Conservation (phyloP, 208 protist genomes). For the Acanthamoeba culbertsoni region DNA sequence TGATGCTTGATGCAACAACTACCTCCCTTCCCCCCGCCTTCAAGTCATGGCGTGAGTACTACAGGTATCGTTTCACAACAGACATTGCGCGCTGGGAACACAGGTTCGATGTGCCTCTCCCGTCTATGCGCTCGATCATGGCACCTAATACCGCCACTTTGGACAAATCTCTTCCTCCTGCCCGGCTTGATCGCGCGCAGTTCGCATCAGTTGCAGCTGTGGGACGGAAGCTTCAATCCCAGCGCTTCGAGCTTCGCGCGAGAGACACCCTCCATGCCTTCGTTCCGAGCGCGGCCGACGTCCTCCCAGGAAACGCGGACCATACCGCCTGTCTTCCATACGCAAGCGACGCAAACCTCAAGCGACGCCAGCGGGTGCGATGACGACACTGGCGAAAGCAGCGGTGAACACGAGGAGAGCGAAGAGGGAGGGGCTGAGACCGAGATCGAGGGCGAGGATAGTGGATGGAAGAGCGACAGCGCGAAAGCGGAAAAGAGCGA, state of each 20-base stretch:
- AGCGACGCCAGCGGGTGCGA: too few species aligned
- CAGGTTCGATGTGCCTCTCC: background rate
- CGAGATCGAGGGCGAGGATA: too few species aligned
- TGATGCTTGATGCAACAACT: background rate
- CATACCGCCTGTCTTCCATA: too few species aligned
- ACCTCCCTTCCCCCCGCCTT: background rate
- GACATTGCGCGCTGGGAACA: background rate
- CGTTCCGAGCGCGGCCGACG: background rate
- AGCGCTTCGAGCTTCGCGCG: background rate
- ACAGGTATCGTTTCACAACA: background rate
- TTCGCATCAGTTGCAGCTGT: background rate
- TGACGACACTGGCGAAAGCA: too few species aligned
- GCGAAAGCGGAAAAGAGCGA: too few species aligned
- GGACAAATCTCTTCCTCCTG: background rate
- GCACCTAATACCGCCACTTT: background rate
- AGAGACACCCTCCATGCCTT: background rate
- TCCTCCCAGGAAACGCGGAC: too few species aligned
- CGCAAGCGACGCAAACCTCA: too few species aligned
- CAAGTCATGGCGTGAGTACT: slow-evolving; percentile 17
- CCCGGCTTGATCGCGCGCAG: background rate
- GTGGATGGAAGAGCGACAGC: too few species aligned
- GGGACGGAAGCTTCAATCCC: background rate
- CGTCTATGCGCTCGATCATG: background rate
- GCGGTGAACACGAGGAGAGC: too few species aligned
- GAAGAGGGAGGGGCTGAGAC: too few species aligned